Evolutionary conservation across 768 basidiomycete species (phyloP).

Genomic region (Rhodotorula diobovata): DNA sequence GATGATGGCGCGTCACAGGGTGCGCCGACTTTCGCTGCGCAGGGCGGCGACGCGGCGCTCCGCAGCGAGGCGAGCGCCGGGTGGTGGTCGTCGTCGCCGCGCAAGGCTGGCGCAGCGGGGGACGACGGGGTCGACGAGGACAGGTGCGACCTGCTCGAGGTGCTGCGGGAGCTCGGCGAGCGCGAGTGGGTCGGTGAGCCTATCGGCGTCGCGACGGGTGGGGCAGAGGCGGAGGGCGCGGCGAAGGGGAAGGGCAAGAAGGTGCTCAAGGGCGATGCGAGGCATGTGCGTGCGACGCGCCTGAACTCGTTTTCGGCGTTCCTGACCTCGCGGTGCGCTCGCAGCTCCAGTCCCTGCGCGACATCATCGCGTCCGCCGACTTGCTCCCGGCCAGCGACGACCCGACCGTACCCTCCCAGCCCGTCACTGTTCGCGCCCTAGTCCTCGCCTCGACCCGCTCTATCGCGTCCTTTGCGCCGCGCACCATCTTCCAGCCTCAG

Average conservation of each 20-base stretch:
- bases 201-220: neutral
- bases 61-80: neutral
- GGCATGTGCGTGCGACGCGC: neutral
- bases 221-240: neutral
- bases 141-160: slow-evolving; percentile 5
- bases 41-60: neutral
- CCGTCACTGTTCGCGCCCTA: slow-evolving; percentile 16
- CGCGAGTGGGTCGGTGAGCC: neutral
- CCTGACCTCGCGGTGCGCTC: neutral
- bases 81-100: neutral
- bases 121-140: neutral
- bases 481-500: slow-evolving; percentile 36
- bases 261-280: neutral
- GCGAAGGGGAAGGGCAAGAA: neutral
- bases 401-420: neutral
- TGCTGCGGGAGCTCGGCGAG: neutral
- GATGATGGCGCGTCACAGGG: neutral
- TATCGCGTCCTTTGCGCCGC: slow-evolving; percentile 12
- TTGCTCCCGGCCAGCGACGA: neutral
- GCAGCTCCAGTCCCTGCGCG: slow-evolving; percentile 24
- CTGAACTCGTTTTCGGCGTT: neutral
- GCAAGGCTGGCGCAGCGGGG: neutral
- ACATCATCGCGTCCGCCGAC: slow-evolving; percentile 19
- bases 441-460: slow-evolving; percentile 9
- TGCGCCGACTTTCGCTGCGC: neutral